phyloP scores from a whole-genome alignment of 306 rosid genomes.

The Casuarina cunninghamiana region DNA sequence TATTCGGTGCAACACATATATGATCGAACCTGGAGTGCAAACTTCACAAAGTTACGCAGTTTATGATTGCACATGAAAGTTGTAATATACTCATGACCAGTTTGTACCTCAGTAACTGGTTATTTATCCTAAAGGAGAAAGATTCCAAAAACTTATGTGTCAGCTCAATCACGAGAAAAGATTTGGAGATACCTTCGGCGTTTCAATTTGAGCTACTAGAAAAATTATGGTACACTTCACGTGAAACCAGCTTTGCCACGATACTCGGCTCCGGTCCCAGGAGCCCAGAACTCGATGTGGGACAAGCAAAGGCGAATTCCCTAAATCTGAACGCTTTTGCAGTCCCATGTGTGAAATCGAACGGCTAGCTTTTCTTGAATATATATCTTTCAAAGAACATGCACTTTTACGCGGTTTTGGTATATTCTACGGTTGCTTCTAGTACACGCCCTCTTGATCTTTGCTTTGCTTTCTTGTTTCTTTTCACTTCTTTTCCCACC shows the following conservation, averaged over 20 bases:
- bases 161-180: constrained; percentile 13
- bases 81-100: neutral
- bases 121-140: neutral
- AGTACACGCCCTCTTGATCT: constrained; percentile 40
- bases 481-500: constrained; percentile 9
- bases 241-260: constrained; percentile 14
- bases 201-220: neutral
- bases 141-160: neutral
- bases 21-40: neutral
- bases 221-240: constrained; percentile 15
- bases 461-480: neutral
- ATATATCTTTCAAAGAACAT: constrained; percentile 39
- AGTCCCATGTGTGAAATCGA: constrained; percentile 38
- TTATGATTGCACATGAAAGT: constrained; percentile 22
- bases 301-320: constrained; percentile 6
- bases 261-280: constrained; percentile 28
- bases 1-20: neutral
- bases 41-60: no score
- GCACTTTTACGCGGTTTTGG: constrained; percentile 76
- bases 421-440: constrained; percentile 53
- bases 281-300: constrained; percentile 10
- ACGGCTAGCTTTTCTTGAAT: constrained; percentile 34
- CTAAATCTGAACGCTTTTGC: neutral
- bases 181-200: neutral
- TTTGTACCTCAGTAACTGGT: constrained; percentile 2